Evolutionary conservation across 495 filamentous ascomycete species (phyloP), one percentile per base, ranked within the genome.

Genomic region (Aspergillus funiculosus): DNA sequence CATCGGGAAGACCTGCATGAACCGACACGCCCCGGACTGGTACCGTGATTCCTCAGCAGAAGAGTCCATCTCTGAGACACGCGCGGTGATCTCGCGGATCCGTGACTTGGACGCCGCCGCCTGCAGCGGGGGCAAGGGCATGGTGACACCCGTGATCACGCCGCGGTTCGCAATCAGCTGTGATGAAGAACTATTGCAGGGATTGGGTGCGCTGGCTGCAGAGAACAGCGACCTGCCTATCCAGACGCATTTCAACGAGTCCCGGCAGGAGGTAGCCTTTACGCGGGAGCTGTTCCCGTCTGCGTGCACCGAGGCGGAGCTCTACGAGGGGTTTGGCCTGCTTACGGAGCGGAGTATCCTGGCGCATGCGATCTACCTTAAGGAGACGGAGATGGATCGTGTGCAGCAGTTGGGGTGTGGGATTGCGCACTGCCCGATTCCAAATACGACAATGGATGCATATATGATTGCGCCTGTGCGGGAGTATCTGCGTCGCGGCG

Each of bases 1-100:
- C 2, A 72, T 86, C 4, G 82, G 82, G 1, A 84, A 83, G 48
- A 80, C 75, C 50, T 81, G 80, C 50, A 83, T 82, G 74, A 74
- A 80, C 47, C 74, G 80, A 1, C 71, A 80, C 48, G 67, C 78
- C 4, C 79, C 80, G 1, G 71, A 74, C 6, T 79, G 73, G 61
- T 84, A 83, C 51, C 59, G 68, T 5, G 82, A 85, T 48, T 48
- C 56, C 0, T 68, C 62, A 3, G 64, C 71, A 4, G 59, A 66
- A 6, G 58, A 71, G 4, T 79, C 78, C 2, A 43, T 85, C 1
- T 27, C 25, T 1, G 70, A 73, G 35, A 84, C 81, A 0, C 67
- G 70, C 31, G 64, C 62, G 0, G 74, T 81, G 35, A 74, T 86
- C 14, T 43, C 51, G 7, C 62, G 75, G 36, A 62, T 81, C 5